Conservation (phyloP, 140 eudicot genomes). For the Cichorium intybus region DNA sequence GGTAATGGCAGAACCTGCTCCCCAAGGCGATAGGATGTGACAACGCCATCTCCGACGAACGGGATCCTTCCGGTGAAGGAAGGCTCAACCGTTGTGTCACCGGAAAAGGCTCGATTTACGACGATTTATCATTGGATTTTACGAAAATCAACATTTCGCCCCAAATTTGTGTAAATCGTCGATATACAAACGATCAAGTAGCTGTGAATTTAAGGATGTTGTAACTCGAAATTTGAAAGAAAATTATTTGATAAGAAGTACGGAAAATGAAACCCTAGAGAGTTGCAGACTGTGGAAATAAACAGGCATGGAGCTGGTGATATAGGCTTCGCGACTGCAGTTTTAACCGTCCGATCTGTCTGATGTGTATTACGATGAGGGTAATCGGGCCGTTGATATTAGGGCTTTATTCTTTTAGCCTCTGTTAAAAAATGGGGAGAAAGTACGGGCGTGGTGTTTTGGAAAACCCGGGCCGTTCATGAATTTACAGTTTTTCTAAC, state of each 20-base stretch:
- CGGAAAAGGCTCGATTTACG: conserved; percentile 15
- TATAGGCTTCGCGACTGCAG: neutral
- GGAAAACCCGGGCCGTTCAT: too few species aligned
- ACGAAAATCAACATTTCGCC: conserved; percentile 14
- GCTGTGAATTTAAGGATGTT: neutral
- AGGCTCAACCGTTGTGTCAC: conserved; percentile 15
- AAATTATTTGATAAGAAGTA: neutral
- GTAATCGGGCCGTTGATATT: neutral
- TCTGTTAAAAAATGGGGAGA: neutral
- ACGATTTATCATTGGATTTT: conserved; percentile 22
- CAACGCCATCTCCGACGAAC: conserved; percentile 12
- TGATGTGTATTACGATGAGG: neutral
- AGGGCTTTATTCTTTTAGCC: neutral
- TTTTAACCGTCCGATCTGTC: neutral
- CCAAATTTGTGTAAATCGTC: conserved; percentile 23
- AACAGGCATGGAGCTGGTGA: neutral
- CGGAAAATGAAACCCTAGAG: neutral
- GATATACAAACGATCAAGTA: neutral
- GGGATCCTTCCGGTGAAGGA: conserved; percentile 1
- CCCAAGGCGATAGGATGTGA: conserved; percentile 38
- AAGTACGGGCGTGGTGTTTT: too few species aligned
- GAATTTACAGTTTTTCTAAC: too few species aligned
- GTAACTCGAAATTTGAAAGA: neutral
- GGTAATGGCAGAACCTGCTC: conserved; percentile 28
- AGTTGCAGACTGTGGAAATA: neutral